A percentile compares a stretch with the other conserved stretches of the same genome.
phyloP scores from a whole-genome alignment of 305 asterid genomes.

The Fraxinus sp. region DNA sequence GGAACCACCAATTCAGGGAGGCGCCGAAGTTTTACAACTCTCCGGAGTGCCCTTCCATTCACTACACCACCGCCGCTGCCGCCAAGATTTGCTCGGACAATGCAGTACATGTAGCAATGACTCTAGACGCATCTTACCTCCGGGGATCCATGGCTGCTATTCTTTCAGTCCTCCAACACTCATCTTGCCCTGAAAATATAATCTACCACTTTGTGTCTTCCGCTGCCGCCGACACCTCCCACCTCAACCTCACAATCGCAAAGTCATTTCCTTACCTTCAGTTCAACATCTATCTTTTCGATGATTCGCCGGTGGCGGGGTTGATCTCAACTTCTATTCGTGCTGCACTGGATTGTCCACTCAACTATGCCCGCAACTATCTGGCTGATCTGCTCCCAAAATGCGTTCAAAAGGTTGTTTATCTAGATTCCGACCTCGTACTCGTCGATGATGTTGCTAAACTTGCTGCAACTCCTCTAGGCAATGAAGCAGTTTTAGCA shows the following conservation, averaged over 20 bases:
- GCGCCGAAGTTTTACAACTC: slow-evolving; percentile 85
- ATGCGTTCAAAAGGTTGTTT: slow-evolving; percentile 44
- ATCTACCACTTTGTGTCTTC: slow-evolving; percentile 41
- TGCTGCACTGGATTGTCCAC: slow-evolving; percentile 47
- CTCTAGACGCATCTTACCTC: slow-evolving; percentile 39
- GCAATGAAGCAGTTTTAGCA: slow-evolving; percentile 53
- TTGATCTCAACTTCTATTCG: slow-evolving; percentile 46
- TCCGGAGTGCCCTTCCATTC: slow-evolving; percentile 39
- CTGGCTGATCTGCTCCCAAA: slow-evolving; percentile 42
- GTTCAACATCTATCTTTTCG: slow-evolving; percentile 57
- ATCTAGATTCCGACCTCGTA: slow-evolving; percentile 83
- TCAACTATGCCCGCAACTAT: slow-evolving; percentile 48
- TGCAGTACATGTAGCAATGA: slow-evolving; percentile 52
- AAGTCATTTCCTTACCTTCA: slow-evolving; percentile 66
- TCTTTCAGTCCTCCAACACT: slow-evolving; percentile 41
- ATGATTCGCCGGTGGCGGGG: slow-evolving; percentile 53
- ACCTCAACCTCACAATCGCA: slow-evolving; percentile 42
- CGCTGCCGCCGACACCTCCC: slow-evolving; percentile 27
- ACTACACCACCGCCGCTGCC: background rate
- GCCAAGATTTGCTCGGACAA: slow-evolving; percentile 22
- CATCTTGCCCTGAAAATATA: slow-evolving; percentile 44
- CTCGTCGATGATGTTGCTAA: slow-evolving; percentile 81
- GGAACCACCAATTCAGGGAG: slow-evolving; percentile 48
- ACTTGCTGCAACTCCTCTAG: slow-evolving; percentile 62
- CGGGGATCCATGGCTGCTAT: slow-evolving; percentile 51